phyloP scores from a whole-genome alignment of 2,329 filamentous ascomycete species.

The Thelonectria blattea region DNA sequence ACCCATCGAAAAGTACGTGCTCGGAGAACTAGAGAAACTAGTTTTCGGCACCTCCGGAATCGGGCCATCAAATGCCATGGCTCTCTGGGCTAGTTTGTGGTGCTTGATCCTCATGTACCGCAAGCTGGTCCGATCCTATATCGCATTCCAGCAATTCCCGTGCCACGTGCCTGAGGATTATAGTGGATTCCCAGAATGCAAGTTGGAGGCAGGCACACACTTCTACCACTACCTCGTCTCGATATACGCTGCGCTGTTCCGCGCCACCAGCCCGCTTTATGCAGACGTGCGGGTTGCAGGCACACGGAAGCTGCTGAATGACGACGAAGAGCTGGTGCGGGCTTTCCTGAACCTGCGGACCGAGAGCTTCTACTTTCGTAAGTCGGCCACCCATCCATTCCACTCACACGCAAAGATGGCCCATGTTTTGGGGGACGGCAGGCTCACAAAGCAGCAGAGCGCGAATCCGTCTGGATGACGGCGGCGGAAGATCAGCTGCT shows the following conservation, averaged over 20 bases:
- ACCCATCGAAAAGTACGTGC: conserved; percentile 36
- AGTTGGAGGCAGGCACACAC: conserved; percentile 37
- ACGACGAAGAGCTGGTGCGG: conserved; percentile 33
- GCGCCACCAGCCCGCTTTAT: conserved; percentile 38
- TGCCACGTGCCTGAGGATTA: conserved; percentile 40
- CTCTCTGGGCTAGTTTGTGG: conserved; percentile 39
- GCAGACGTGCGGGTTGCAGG: conserved; percentile 34
- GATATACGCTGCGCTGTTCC: conserved; percentile 38
- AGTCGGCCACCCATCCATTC: conserved; percentile 10
- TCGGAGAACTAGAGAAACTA: conserved; percentile 33
- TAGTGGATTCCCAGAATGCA: conserved; percentile 38
- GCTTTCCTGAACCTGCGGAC: conserved; percentile 38
- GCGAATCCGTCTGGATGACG: conserved; percentile 38
- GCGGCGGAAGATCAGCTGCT: conserved; percentile 37
- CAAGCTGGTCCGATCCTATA: conserved; percentile 38
- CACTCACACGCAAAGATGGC: not conserved
- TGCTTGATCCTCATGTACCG: conserved; percentile 40
- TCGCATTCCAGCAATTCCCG: conserved; percentile 39
- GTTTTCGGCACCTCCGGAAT: conserved; percentile 36
- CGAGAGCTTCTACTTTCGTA: conserved; percentile 40
- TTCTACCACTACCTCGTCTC: conserved; percentile 40
- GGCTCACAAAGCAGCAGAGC: conserved; percentile 30
- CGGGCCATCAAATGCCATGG: conserved; percentile 34
- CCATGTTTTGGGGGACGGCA: not conserved
- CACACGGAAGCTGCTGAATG: conserved; percentile 33